Evolutionary conservation across 2,329 filamentous ascomycete species (phyloP), one percentile per base, ranked within the genome.

Genomic region (Ceratocystis destructans): DNA sequence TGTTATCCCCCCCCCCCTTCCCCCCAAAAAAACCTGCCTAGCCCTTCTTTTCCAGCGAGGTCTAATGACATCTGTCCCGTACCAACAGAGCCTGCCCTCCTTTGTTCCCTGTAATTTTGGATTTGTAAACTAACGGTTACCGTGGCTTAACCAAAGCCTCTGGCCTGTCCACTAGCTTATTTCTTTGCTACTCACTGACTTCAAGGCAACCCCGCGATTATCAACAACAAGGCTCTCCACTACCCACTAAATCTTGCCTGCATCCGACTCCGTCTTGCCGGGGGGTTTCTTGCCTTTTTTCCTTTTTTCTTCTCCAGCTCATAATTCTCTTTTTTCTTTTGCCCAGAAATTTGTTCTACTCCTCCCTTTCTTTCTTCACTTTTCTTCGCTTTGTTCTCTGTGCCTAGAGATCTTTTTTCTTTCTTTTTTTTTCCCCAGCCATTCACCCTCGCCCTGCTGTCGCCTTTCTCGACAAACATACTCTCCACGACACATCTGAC

Each of bases 151-250:
- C 55, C 28, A 33, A 20, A 33, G 15, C 8, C 20, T 28, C 55
- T 59, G 25, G 55, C 37, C 37, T 41, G 37, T 15, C 37, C 37
- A n/a, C 28, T 59, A 59, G 55, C 55, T 64, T 64, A 28, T 44
- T 64, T 64, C 6, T 17, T 44, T 59, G 50, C 31, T 53, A 3
- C 22, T 25, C 48, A 48, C 17, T 48, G 20, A 45, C 22, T 44
- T 64, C 31, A 46, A 53, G 44, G 37, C 12, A 59, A 64, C 63
- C 63, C 63, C 63, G 63, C 63, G 63, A 64, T 64, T 64, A 50
- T 64, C 33, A 48, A 64, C 63, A 59, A 41, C 37, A 41, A 41
- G 17, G 28, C 55, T 59, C 55, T 37, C 25, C 55, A 59, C 50
- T 48, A 41, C 5, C 37, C 46, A 48, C 48, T 53, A 53, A 28